Evolutionary conservation across 2,329 filamentous ascomycete species (phyloP), one percentile per base, ranked within the genome.

Genomic region (Aspergillus sp.): DNA sequence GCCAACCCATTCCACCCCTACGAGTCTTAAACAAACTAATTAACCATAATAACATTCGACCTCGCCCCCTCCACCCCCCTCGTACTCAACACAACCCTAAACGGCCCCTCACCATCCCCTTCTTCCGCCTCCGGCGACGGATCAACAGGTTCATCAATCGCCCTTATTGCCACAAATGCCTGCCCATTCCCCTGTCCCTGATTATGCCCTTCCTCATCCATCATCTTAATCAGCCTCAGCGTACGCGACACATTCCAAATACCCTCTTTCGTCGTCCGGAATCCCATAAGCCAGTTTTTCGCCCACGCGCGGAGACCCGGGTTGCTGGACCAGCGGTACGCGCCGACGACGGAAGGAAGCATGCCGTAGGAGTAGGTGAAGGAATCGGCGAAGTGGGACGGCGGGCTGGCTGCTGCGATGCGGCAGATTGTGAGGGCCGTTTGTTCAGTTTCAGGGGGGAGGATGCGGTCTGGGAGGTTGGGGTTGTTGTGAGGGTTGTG

Each of bases 331-430:
- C 50, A 52, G 15, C 50, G 50, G 48, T 50, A 47, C 3, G 50
- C 50, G 10, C 50, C 50, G 7, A 52, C 50, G 12, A 52, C 50
- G 15, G 50, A 50, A 1, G 50, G 50, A 4, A 52, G 48, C 50
- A 52, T 52, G 39, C 50, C 50, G 19, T 52, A 50, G 22, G 39
- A 41, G 41, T 52, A 47, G 4, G 50, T 52, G 15, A 50, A 52
- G 19, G 50, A 47, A 20, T 49, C 35, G 22, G 47, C 50, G 19
- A 52, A 52, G 4, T n/a, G 44, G 7, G 39, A 22, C 10, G 50
- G 50, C 7, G 50, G 41, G 13, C 44, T 47, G 13, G 43, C 30
- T 12, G 50, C 50, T 30, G 50, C 50, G 27, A 52, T 47, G 12
- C 50, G 50, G 23, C 50, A 52, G 22, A 52, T 52, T 13, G 41